A percentile compares a stretch with the other conserved stretches of the same genome.
phyloP scores from a whole-genome alignment of 2,329 filamentous ascomycete genomes.

The Hypomyces perniciosus region DNA sequence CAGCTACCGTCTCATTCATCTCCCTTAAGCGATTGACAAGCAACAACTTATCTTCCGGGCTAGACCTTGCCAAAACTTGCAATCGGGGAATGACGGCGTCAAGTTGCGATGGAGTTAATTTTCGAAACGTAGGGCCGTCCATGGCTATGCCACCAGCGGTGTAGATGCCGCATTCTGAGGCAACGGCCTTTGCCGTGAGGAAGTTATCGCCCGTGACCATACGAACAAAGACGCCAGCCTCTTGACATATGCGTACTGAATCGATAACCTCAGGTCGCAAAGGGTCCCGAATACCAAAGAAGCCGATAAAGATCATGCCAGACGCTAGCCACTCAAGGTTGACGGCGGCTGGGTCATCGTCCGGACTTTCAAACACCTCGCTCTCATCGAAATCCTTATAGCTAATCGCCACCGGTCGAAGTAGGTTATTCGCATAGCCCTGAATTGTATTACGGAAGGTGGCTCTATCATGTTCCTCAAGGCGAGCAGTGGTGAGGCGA shows the following conservation, averaged over 20 bases:
- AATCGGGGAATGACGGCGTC: slow-evolving; percentile 53
- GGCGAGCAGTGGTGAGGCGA: slow-evolving; percentile 21
- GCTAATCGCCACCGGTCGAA: slow-evolving; percentile 69
- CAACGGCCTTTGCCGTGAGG: slow-evolving; percentile 39
- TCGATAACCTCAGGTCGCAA: slow-evolving; percentile 55
- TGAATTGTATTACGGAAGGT: slow-evolving; percentile 30
- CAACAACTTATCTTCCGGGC: slow-evolving; percentile 62
- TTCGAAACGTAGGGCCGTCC: slow-evolving; percentile 48
- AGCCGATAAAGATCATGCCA: slow-evolving; percentile 41
- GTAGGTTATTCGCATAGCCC: slow-evolving; percentile 59
- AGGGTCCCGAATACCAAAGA: slow-evolving; percentile 63
- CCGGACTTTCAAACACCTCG: slow-evolving; percentile 53
- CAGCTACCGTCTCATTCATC: slow-evolving; percentile 60
- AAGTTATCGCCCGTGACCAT: slow-evolving; percentile 53
- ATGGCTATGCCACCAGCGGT: slow-evolving; percentile 62
- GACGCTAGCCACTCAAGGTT: slow-evolving; percentile 37
- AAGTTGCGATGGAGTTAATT: slow-evolving; percentile 43
- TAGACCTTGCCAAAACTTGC: slow-evolving; percentile 62
- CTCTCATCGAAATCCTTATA: slow-evolving; percentile 67
- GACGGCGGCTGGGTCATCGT: slow-evolving; percentile 28
- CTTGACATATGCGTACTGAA: slow-evolving; percentile 56
- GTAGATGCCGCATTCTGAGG: slow-evolving; percentile 36
- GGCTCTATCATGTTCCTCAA: slow-evolving; percentile 27
- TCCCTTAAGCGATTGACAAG: slow-evolving; percentile 59
- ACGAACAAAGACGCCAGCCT: slow-evolving; percentile 59